These are phyloP conservation scores for Zygosaccharomyces rouxii DNA, from an alignment of 805 yeast species.

Conservation along the genomic window DNA sequence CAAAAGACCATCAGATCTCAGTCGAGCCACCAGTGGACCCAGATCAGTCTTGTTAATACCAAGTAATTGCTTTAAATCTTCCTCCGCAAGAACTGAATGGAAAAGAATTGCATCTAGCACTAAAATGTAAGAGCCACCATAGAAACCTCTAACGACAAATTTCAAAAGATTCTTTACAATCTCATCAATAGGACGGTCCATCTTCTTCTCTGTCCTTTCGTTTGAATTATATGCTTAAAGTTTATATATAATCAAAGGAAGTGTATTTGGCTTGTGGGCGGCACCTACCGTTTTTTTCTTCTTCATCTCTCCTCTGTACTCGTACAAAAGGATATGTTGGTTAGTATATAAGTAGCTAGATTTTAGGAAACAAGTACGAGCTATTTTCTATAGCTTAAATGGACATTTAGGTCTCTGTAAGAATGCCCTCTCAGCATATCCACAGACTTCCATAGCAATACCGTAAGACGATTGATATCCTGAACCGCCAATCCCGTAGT, in stretches of 20 bases:
- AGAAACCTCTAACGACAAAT: slow-evolving; percentile 82
- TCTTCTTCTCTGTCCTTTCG: slow-evolving; percentile 4
- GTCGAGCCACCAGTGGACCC: slow-evolving; percentile 71
- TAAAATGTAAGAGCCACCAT: slow-evolving; percentile 75
- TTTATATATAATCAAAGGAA: background rate
- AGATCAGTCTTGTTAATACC: slow-evolving; percentile 85
- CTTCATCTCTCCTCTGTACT: background rate
- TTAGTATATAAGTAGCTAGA: background rate
- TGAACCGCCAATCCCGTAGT: slow-evolving; percentile 71
- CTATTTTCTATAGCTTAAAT: background rate
- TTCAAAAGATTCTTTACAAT: slow-evolving; percentile 51
- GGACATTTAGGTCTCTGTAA: background rate
- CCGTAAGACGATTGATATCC: slow-evolving; percentile 76
- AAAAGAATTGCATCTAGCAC: slow-evolving; percentile 81
- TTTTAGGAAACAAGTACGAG: too few species aligned
- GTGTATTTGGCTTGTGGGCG: background rate
- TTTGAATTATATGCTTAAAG: background rate
- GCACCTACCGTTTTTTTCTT: background rate
- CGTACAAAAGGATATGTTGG: background rate
- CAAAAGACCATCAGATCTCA: slow-evolving; percentile 79
- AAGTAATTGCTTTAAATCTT: slow-evolving; percentile 74
- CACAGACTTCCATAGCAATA: slow-evolving; percentile 46
- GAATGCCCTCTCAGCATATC: slow-evolving; percentile 32
- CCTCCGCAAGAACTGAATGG: slow-evolving; percentile 89
- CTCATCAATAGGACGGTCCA: slow-evolving; percentile 40